Base-by-base conservation (phyloP, 345 rosid species). In the Sisymbrium altissimum region DNA sequence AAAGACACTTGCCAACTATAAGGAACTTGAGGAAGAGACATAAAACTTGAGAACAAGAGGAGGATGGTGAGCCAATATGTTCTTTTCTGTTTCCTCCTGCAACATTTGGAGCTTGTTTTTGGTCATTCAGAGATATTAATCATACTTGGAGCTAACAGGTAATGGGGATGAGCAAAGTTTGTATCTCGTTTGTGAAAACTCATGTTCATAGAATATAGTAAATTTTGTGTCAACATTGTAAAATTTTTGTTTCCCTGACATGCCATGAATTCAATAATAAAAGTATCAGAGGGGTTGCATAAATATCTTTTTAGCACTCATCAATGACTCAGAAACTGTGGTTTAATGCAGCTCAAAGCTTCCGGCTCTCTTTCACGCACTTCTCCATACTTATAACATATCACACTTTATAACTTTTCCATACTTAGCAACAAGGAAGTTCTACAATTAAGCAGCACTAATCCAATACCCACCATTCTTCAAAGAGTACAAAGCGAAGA, bases 1-100 rank as follows among this genome's bases (percentile, higher is more conserved):
- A 81, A 38, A 83, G 90, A 77, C 82, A 67, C 56, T 74, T 94
- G 60, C 86, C 86, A 7, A 68, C 72, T 25, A 40, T 78, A 21
- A 57, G 83, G 70, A 84, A 76, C 72, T 77, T 83, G 56, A 68
- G 78, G 41, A 91, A 94, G 82, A 85, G 71, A 68, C 98, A 89
- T 70, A 72, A 59, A 65, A 89, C 80, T 69, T 91, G 84, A 89
- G 53, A 60, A 62, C 23, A 54, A 18, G 59, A 50, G 6, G 35
- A 33, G 19, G 14, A 14, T 50, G 59, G 59, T 30, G 33, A 54
- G 57, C 40, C 27, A 23, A 2, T 56, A 4, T 62, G 35, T 7
- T 52, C 19, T 59, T 13, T 57, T 43, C 12, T 67, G 61, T 19
- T 50, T 59, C 68, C 23, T 68, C 61, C 39, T 60, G 45, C 57